Base-by-base conservation (phyloP, 345 rosid species). In the Sonneratia caseolaris region DNA sequence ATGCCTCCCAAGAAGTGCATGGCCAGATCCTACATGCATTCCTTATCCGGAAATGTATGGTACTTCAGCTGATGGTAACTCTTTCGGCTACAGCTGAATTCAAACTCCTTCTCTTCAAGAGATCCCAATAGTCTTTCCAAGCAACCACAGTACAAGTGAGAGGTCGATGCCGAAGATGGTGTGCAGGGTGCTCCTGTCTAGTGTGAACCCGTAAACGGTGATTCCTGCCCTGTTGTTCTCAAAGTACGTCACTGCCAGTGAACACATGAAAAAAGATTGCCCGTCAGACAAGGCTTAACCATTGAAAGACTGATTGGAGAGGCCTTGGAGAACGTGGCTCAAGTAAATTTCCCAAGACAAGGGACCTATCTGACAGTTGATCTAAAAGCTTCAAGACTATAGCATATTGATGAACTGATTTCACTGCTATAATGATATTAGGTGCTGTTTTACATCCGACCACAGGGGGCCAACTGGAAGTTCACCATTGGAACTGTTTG, bases 201-300 rank as follows among this genome's bases (percentile, higher is more conserved):
- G 81, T 11, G 85, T 86, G 81, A 87, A 90, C 47, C 97, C 99
- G 45, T 81, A 95, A 71, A 95, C 80, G 0, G 99, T 90, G 68
- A 95, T 90, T 73, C 98, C 99, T 8, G 97, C 93, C 73, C 72
- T 81, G 35, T 95, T 95, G 82, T 92, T 95, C 90, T 95, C 98
- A 27, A 92, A 92, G 81, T 92, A 95, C 61, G 81, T 81, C 84
- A 95, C 98, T 95, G 88, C 82, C 76, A 73, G 51, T 6, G 65
- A 37, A 35, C 47, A 21, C 37, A 64, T 13, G 71, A 68, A 51
- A 37, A 1, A 2, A 47, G 49, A 7, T 45, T 7, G 4, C 49
- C 4, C 49, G 49, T 45, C 3, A 45, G 18, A 15, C 19, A 48
- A 11, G 18, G 43, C 7, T 22, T 12, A 61, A 3, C 66, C 36